Evolutionary conservation across 768 basidiomycete genomes (phyloP).

Genomic region (Pisolithus marmoratus): DNA sequence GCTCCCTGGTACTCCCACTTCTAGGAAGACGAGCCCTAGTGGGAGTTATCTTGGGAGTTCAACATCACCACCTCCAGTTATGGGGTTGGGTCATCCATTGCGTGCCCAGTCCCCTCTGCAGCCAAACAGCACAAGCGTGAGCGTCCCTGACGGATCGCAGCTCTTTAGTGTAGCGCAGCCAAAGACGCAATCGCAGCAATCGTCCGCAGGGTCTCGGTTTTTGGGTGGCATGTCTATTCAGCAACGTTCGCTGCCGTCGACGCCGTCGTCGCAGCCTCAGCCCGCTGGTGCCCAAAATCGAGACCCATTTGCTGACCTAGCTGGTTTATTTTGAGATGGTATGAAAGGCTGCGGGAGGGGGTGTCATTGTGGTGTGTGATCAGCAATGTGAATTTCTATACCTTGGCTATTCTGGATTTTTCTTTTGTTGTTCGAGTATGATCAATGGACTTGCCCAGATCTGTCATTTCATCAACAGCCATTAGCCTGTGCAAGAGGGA

Average conservation of each 20-base stretch:
- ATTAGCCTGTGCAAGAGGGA: background rate
- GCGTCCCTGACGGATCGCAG: background rate
- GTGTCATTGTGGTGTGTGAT: background rate
- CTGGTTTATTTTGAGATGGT: constrained; percentile 56
- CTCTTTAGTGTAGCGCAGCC: constrained; percentile 13
- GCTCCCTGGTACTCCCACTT: constrained; percentile 37
- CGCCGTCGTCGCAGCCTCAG: constrained; percentile 13
- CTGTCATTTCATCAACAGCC: background rate
- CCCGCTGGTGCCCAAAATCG: constrained; percentile 37
- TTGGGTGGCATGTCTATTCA: background rate
- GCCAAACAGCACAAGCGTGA: background rate
- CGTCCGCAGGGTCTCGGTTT: background rate
- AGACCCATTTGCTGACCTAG: constrained; percentile 84
- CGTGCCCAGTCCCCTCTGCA: constrained; percentile 3
- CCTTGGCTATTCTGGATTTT: background rate
- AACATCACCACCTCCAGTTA: background rate
- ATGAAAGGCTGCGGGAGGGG: background rate
- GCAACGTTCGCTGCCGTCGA: background rate
- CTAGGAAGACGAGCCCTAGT: constrained; percentile 11
- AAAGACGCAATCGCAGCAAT: constrained; percentile 10
- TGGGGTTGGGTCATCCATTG: constrained; percentile 2
- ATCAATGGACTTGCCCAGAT: background rate
- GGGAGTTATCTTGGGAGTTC: constrained; percentile 9
- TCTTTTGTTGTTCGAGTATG: background rate
- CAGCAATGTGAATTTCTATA: background rate